Evolutionary conservation across 73 alveolate species (phyloP).

Genomic region (Tetrahymena malaccensis): DNA sequence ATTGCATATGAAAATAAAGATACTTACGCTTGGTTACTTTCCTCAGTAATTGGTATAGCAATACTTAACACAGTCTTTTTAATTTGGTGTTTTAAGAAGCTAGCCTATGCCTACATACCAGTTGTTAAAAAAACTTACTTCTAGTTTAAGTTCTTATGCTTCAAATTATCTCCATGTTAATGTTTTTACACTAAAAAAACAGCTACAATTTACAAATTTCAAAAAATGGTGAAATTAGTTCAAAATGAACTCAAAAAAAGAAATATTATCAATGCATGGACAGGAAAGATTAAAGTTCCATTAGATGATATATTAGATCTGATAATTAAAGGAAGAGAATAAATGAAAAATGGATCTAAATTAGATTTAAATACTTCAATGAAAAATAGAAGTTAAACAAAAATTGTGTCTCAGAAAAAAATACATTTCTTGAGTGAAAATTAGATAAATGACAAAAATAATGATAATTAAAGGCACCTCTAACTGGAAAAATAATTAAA

Average conservation of each 20-base stretch:
- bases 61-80: not conserved
- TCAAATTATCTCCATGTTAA: not conserved
- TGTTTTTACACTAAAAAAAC: not conserved
- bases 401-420: not conserved
- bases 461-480: not conserved
- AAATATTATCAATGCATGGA: not conserved
- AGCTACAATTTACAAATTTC: not conserved
- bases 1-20: not conserved
- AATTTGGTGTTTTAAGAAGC: not conserved
- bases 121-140: not conserved
- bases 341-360: not conserved
- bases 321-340: not conserved
- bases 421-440: not conserved
- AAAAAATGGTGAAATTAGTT: not conserved
- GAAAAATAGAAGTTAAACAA: not conserved
- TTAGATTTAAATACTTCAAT: not conserved
- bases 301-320: not conserved
- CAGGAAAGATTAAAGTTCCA: not conserved
- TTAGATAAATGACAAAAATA: not conserved
- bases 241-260: not conserved
- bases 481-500: no score
- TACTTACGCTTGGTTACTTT: not conserved
- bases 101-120: not conserved
- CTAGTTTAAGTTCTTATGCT: not conserved
- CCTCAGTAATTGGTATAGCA: not conserved